Evolutionary conservation across 2,329 filamentous ascomycete species (phyloP).

Genomic region (Huntiella abstrusa): DNA sequence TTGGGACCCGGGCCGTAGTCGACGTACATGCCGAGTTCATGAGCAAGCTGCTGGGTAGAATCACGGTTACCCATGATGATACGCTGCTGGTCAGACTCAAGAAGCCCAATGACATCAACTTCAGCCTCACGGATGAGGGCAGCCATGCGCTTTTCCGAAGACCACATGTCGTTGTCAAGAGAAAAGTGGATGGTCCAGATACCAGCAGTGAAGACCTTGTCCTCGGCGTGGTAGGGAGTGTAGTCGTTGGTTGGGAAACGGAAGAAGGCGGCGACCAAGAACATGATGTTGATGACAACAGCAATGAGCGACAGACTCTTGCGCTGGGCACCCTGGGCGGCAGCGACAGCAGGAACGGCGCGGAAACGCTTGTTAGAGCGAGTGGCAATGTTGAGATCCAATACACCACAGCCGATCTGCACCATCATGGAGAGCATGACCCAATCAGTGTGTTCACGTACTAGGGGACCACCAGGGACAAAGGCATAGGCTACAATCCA

Average conservation of each 20-base stretch:
- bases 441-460: constrained; percentile 91
- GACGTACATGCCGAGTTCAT: constrained; percentile 96
- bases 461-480: constrained; percentile 78
- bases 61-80: constrained; percentile 99
- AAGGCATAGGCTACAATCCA: constrained; percentile 99
- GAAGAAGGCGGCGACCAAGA: constrained; percentile 63
- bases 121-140: constrained; percentile 86
- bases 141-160: constrained; percentile 82
- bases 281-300: constrained; percentile 58
- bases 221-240: constrained; percentile 69
- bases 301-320: constrained; percentile 40
- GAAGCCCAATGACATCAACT: constrained; percentile 85
- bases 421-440: constrained; percentile 78
- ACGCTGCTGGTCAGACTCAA: constrained; percentile 83
- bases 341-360: background rate
- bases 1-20: constrained; percentile 95
- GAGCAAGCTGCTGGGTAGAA: constrained; percentile 82
- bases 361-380: constrained; percentile 8
- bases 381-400: constrained; percentile 36
- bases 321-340: constrained; percentile 23
- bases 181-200: constrained; percentile 99
- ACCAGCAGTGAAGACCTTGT: constrained; percentile 76
- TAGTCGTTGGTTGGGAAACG: constrained; percentile 90
- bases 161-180: constrained; percentile 98
- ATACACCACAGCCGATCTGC: constrained; percentile 67